Conservation (phyloP, 768 basidiomycete genomes). For the Cubamyces sp. region DNA sequence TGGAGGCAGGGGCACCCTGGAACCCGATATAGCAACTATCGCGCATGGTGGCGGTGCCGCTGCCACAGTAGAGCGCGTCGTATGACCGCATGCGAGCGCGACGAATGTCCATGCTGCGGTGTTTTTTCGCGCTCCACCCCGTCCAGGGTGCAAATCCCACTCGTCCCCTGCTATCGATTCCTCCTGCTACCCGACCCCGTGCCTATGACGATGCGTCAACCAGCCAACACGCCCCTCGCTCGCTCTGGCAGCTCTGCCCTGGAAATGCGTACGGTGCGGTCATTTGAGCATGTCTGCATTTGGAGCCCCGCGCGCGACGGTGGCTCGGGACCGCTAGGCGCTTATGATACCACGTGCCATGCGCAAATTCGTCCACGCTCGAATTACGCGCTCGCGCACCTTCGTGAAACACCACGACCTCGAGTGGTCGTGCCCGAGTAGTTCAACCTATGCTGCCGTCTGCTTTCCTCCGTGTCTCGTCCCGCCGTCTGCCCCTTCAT, state of each 20-base stretch:
- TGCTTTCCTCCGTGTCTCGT: constrained; percentile 9
- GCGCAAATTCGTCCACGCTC: background rate
- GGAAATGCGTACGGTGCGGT: background rate
- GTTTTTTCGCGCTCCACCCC: background rate
- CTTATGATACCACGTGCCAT: constrained; percentile 2
- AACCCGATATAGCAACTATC: constrained; percentile 6
- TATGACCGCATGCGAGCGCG: constrained; percentile 12
- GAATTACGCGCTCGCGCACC: background rate
- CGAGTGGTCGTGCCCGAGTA: background rate
- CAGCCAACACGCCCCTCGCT: too few species aligned
- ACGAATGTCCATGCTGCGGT: background rate
- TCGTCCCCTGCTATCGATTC: background rate
- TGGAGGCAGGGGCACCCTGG: constrained; percentile 3
- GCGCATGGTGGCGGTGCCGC: constrained; percentile 19
- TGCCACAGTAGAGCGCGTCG: background rate
- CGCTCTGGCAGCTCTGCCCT: background rate
- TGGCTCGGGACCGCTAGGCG: background rate
- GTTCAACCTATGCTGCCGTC: constrained; percentile 6
- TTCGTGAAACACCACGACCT: constrained; percentile 11
- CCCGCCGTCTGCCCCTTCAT: constrained; percentile 4
- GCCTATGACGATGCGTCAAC: background rate
- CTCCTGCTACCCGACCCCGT: background rate
- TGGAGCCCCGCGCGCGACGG: background rate
- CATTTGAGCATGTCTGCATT: background rate
- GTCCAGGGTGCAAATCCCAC: background rate